Base-by-base conservation (phyloP, 2,329 filamentous ascomycete species). In the Fusarium sp. region DNA sequence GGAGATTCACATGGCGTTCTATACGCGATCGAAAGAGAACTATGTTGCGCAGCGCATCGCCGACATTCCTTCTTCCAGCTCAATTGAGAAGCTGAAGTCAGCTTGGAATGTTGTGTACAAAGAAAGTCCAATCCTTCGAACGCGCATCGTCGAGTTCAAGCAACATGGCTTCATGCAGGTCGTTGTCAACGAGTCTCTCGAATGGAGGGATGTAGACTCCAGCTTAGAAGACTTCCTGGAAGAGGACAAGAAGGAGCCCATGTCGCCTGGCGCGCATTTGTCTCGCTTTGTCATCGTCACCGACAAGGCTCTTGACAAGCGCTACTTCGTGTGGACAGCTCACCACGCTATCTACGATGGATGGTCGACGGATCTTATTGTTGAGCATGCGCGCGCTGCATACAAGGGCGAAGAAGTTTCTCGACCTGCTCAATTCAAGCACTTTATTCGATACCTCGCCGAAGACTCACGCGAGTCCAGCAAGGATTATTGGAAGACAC, bases 1-100 rank as follows among this genome's bases (percentile, higher is more conserved):
- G 60, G 84, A 86, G 71, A 84, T 82, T 6, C 80, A 88, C 6
- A 82, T 88, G 76, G 83, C 84, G 1, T 75, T 87, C 18, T 84
- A 86, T 13, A 80, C 80, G 42, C 83, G 84, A 69, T 79, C 82
- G 9, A 78, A 78, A 14, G 84, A 84, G 28, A 82, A 82, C 1
- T 88, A 87, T 43, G 80, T 87, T 1, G 83, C 84, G 1, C 84
- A 84, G 60, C 75, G 83, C 31, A 81, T 85, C 3, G 77, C 83
- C 19, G 76, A 81, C 34, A 74, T 86, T 5, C 72, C 74, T 8
- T 75, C 77, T 37, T 72, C 74, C 1, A 74, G 74, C 21, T 76
- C 76, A 10, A 78, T 81, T 0, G 72, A 75, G 25, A 77, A 76
- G 26, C 76, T 85, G 21, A 77, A 80, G 37, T 72, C 75, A 1